Evolutionary conservation across 176 grass and related monocot genomes (phyloP).

Genomic region (Melocanna baccifera): DNA sequence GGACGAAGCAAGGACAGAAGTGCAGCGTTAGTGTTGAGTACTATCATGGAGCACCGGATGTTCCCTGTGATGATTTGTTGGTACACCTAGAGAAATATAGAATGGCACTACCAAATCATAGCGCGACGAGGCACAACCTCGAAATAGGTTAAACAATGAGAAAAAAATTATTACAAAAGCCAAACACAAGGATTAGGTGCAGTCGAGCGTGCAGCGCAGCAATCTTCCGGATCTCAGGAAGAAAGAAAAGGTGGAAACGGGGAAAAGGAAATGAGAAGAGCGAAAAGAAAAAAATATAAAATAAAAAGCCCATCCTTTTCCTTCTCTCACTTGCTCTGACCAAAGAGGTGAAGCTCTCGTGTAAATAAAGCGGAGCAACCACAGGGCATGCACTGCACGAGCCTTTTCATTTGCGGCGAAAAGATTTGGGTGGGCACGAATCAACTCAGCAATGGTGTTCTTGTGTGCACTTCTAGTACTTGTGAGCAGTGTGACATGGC

Average conservation of each 20-base stretch:
- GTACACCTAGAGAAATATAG: not conserved
- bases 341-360: not conserved
- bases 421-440: slow-evolving; percentile 6
- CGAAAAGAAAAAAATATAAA: too few species aligned
- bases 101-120: not conserved
- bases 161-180: not conserved
- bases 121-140: not conserved
- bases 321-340: slow-evolving; percentile 29
- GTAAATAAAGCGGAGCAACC: not conserved
- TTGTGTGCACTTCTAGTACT: not conserved
- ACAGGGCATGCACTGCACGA: not conserved
- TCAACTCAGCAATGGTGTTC: not conserved
- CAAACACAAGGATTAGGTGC: slow-evolving; percentile 14
- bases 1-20: too few species aligned
- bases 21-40: too few species aligned
- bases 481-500: not conserved
- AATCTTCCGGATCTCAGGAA: slow-evolving; percentile 27
- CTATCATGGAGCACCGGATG: not conserved
- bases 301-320: not conserved
- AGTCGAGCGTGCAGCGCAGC: slow-evolving; percentile 22
- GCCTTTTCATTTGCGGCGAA: not conserved
- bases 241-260: not conserved
- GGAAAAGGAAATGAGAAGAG: not conserved
- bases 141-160: slow-evolving; percentile 9
- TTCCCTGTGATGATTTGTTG: not conserved